Base-by-base conservation (phyloP, 495 filamentous ascomycete species). In the Articulospora tetracladia region DNA sequence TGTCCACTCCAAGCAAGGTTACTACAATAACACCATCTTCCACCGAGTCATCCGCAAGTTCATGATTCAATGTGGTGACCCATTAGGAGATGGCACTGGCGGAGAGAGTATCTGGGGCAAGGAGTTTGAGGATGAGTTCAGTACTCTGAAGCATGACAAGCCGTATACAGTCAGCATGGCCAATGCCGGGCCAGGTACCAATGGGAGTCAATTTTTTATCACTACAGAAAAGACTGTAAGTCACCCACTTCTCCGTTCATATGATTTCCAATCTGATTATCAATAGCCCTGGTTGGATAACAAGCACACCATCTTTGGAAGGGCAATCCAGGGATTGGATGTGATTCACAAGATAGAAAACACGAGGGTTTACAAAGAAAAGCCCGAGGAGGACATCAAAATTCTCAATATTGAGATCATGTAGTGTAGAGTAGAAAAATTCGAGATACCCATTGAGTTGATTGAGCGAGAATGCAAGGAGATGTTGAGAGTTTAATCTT, bases 281-380 rank as follows among this genome's bases (percentile, higher is more conserved):
- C 27, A 1, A 15, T 59, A 85, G 82, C 87, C 92, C 15, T 99
- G 95, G 95, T 74, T 99, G 57, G 94, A 99, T 70, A 86, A 87
- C 59, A 97, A 96, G 72, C 94, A 99, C 69, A 98, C 94, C 0
- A 87, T 99, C 39, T 99, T 99, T 69, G 94, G 95, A 0, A 80
- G 95, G 25, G 91, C 90, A 0, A 84, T 93, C 50, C 86, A 91
- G 69, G 94, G 94, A 1, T 70, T 97, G 60, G 94, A 99, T 71
- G 90, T 98, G n/a, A 86, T 98, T 61, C 91, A 98, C 72, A 89
- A 85, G 78, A 99, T 99, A 68, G 95, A 98, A 76, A 97, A 96
- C 73, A 80, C 82, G 25, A 89, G 84, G 72, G 90, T 91, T n/a
- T 85, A 87, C 65, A 97, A 97, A 78, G 95, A 99, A 74, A 93